Evolutionary conservation across 331 rosid species (phyloP), one percentile per base, ranked within the genome.

Genomic region (Malus hybrid): DNA sequence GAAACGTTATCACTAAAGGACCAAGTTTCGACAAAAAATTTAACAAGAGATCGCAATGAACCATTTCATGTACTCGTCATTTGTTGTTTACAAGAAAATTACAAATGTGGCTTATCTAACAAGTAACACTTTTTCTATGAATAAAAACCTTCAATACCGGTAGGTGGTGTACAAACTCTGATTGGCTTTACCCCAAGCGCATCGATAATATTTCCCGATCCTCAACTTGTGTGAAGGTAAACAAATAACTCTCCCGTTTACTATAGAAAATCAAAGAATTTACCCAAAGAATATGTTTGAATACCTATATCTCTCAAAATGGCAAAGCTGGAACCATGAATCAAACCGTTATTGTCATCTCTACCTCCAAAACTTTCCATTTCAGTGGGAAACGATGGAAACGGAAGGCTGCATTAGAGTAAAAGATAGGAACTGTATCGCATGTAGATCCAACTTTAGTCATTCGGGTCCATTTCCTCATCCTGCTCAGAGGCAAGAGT

Each of bases 391-490:
- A 5, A 73, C 68, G 78, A 30, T 63, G 74, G 77, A 85, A 77
- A 73, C 28, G 79, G 83, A 79, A 84, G 60, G 81, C 65, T 58
- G 75, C 83, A 16, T 4, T 28, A 22, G 33, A 28, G 71, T 44
- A 14, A 33, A 63, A 10, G 64, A 61, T 58, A 67, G 75, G 53
- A 58, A 13, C 18, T 34, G 50, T 58, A 60, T 72, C 39, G 71
- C 84, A 78, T 81, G 53, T 72, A 61, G 42, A 66, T 29, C 75
- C 68, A 75, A 29, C 70, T 55, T 79, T 82, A 95, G 88, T 95
- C 99, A 77, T 95, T 92, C 57, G 99, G 99, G 85, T 95, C 99
- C 99, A 95, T 95, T 87, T 95, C 99, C 64, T 90, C 97, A 26
- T 95, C 99, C 84, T 88, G 97, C 56, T 92, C 92, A 82, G 91